Conservation (phyloP, 2,329 filamentous ascomycete species). For the Bipolaris sorokiniana region DNA sequence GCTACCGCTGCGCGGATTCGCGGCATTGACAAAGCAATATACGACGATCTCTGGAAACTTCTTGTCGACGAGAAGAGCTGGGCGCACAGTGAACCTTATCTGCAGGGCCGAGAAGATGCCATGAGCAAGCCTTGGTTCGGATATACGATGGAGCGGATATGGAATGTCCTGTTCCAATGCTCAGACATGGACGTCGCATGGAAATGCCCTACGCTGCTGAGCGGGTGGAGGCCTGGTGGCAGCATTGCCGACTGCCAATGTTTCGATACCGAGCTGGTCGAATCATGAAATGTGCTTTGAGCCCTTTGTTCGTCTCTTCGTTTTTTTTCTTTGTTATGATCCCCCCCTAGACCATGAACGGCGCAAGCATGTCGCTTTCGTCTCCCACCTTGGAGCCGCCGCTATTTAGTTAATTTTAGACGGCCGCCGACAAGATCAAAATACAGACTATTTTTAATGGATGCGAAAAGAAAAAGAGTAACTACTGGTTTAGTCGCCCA, state of each 20-base stretch:
- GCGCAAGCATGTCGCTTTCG: constrained; percentile 3
- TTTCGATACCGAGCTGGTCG: constrained; percentile 28
- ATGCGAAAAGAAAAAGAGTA: background rate
- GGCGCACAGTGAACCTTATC: constrained; percentile 34
- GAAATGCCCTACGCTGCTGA: constrained; percentile 38
- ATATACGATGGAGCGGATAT: constrained; percentile 39
- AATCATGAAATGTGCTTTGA: background rate
- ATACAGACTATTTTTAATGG: constrained; percentile 4
- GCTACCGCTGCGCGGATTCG: constrained; percentile 54
- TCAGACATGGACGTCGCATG: constrained; percentile 33
- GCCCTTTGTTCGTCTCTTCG: background rate
- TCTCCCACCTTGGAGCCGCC: background rate
- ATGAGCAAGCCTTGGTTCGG: constrained; percentile 37
- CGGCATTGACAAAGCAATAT: constrained; percentile 43
- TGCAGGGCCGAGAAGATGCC: constrained; percentile 31
- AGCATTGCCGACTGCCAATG: constrained; percentile 38
- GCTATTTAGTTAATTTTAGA: constrained; percentile 10
- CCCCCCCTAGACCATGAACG: constrained; percentile 8
- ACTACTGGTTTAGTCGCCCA: background rate
- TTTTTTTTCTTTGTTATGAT: constrained; percentile 12
- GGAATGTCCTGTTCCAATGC: constrained; percentile 41
- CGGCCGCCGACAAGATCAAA: background rate
- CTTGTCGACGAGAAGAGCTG: constrained; percentile 35
- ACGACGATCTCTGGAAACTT: constrained; percentile 39
- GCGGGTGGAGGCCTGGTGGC: constrained; percentile 33